Base-by-base conservation (phyloP, 2,329 filamentous ascomycete genomes). In the Diaporthe capsici region DNA sequence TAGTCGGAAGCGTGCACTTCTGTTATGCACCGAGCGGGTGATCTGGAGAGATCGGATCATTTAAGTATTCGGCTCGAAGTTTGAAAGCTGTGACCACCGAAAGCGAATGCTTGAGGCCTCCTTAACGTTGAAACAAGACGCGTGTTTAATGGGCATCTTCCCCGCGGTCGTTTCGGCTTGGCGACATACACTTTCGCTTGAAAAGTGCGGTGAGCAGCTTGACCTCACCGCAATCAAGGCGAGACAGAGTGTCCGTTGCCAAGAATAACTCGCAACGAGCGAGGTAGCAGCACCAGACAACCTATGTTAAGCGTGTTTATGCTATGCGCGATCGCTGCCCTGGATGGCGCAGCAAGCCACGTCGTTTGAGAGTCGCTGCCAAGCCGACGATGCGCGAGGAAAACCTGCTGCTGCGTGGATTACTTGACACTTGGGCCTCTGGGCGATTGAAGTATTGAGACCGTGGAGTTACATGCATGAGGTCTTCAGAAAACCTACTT, bases 101-200 rank as follows among this genome's bases (percentile, higher is more conserved):
- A 55, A 4, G 10, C 49, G 15, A 55, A 42, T 31, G 47, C 49
- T 70, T 55, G 49, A 70, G 49, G 65, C 49, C 49, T 31, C 65
- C 49, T 55, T 22, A 28, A 70, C 13, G 9, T 70, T 70, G 65
- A 70, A 70, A 70, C 65, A 70, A 39, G 49, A 70, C 65, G 10
- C 65, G 49, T 70, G 12, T 39, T 70, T 22, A 12, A 34, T 70
- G 65, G 47, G 65, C n/a, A 31, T 20, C n/a, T 28, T 55, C 47
- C 22, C 63, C 49, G 34, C 49, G 34, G 22, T 70, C 28, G 15
- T 4, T 25, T 25, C n/a, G 25, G 65, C 65, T 70, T 55, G 49
- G 65, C 65, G 1, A 37, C 6, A 39, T 70, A 70, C n/a, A 3
- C 65, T 31, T 55, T 70, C 47, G 49, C 65, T 53, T 70, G 34